Percentiles rank a stretch among this genome's conserved stretches.
Evolutionary conservation across 164 flowering plant species (phyloP).

Genomic region (Berberis vulgaris): DNA sequence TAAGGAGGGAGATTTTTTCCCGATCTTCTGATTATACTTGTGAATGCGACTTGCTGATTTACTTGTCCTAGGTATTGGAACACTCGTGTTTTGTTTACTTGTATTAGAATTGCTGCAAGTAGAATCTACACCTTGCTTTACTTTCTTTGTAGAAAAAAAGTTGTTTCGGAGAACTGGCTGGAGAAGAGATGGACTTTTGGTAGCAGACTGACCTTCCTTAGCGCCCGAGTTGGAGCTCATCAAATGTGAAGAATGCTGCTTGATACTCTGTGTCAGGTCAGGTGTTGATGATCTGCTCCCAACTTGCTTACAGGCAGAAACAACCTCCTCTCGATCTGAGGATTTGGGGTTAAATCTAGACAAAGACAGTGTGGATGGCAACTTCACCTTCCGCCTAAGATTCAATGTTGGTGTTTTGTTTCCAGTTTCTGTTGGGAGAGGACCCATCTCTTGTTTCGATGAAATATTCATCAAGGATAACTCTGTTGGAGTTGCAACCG

Average conservation of each 20-base stretch:
- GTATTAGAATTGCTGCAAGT: constrained; percentile 16
- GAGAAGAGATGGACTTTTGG: constrained; percentile 20
- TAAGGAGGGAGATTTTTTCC: constrained; percentile 21
- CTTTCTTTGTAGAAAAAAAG: constrained; percentile 40
- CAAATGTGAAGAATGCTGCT: constrained; percentile 14
- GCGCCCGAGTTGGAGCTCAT: constrained; percentile 13
- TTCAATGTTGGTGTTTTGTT: constrained; percentile 11
- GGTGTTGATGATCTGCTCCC: constrained; percentile 3
- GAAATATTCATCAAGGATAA: constrained; percentile 11
- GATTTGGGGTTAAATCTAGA: constrained; percentile 7
- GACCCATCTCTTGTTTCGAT: constrained; percentile 19
- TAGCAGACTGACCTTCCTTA: constrained; percentile 21
- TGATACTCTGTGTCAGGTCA: constrained; percentile 18
- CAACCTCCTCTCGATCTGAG: constrained; percentile 12
- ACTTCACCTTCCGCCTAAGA: constrained; percentile 11
- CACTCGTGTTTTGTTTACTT: constrained; percentile 7
- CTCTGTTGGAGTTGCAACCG: constrained; percentile 11
- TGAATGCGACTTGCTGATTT: constrained; percentile 11
- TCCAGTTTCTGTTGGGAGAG: constrained; percentile 15
- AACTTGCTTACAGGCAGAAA: constrained; percentile 20
- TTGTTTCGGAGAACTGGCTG: constrained; percentile 37
- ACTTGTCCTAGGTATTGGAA: constrained; percentile 14
- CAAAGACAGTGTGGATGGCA: constrained; percentile 14
- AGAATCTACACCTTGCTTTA: constrained; percentile 24
- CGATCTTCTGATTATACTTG: constrained; percentile 8